A percentile compares a stretch with the other conserved stretches of the same genome.
Evolutionary conservation across 208 protist species (phyloP).

Genomic region (Leptomonas seymouri): DNA sequence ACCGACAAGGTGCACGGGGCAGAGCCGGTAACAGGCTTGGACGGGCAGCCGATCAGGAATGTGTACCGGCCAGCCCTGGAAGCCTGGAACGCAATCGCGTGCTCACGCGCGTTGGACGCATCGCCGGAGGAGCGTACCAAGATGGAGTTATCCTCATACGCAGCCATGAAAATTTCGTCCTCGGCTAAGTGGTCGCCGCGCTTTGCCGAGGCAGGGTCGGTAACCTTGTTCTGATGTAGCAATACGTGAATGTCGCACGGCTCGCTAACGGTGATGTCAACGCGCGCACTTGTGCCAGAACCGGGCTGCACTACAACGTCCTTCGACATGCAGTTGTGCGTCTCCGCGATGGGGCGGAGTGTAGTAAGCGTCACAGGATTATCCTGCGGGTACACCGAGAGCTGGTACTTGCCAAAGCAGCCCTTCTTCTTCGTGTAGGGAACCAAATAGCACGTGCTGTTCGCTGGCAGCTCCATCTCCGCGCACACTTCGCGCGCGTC

Average conservation of each 20-base stretch:
- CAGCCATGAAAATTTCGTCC: constrained; percentile 55
- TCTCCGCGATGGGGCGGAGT: constrained; percentile 64
- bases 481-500: constrained; percentile 80
- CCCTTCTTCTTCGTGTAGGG: constrained; percentile 82
- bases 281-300: constrained; percentile 33
- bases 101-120: constrained; percentile 66
- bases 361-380: constrained; percentile 74
- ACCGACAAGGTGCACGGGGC: constrained; percentile 61
- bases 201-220: constrained; percentile 31
- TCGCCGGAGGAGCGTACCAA: constrained; percentile 59
- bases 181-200: constrained; percentile 61
- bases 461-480: constrained; percentile 78
- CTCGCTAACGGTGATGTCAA: constrained; percentile 75
- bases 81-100: constrained; percentile 70
- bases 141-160: constrained; percentile 77
- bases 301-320: constrained; percentile 40
- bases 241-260: constrained; percentile 83
- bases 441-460: constrained; percentile 75
- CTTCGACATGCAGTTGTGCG: constrained; percentile 37
- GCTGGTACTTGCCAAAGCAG: constrained; percentile 56
- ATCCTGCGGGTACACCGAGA: constrained; percentile 85
- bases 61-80: constrained; percentile 68
- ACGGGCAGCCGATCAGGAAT: constrained; percentile 50
- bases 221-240: constrained; percentile 65
- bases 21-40: constrained; percentile 39